Evolutionary conservation across 2,329 filamentous ascomycete genomes (phyloP).

Genomic region (Colletotrichum orbiculare): DNA sequence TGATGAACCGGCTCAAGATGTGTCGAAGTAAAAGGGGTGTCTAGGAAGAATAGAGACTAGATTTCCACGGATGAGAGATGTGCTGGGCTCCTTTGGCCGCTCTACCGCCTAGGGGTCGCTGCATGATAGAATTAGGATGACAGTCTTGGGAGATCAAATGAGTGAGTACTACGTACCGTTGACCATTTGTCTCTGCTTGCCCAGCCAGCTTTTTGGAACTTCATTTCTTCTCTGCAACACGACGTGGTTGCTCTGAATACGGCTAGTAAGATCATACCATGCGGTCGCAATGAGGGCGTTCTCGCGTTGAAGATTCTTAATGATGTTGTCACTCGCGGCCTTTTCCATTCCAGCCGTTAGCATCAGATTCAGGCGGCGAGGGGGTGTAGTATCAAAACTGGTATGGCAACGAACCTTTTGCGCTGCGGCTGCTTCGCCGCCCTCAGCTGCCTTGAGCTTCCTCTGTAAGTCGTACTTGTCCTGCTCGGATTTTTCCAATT

Average conservation of each 20-base stretch:
- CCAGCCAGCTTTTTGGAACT: constrained; percentile 83
- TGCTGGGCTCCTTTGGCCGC: constrained; percentile 6
- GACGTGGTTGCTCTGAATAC: constrained; percentile 86
- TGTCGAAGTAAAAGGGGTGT: neutral
- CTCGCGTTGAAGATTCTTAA: constrained; percentile 80
- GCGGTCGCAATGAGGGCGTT: constrained; percentile 83
- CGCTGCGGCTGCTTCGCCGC: constrained; percentile 59
- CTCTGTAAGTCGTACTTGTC: constrained; percentile 67
- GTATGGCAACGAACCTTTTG: constrained; percentile 60
- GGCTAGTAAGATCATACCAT: constrained; percentile 84
- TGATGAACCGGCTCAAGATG: constrained; percentile 1
- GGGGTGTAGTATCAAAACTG: neutral
- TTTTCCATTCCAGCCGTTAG: constrained; percentile 41
- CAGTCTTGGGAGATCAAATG: neutral
- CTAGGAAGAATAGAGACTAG: neutral
- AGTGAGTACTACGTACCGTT: constrained; percentile 58
- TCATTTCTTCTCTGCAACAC: constrained; percentile 80
- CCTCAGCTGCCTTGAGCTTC: constrained; percentile 64
- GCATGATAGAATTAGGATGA: neutral
- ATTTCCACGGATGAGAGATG: neutral
- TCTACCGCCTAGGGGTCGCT: constrained; percentile 40
- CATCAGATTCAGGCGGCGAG: neutral
- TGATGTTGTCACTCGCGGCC: constrained; percentile 64
- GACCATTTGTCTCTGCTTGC: constrained; percentile 81
- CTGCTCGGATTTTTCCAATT: constrained; percentile 68